Conservation (phyloP, 2,329 filamentous ascomycete species). For the Aspergillus novoparasiticus region DNA sequence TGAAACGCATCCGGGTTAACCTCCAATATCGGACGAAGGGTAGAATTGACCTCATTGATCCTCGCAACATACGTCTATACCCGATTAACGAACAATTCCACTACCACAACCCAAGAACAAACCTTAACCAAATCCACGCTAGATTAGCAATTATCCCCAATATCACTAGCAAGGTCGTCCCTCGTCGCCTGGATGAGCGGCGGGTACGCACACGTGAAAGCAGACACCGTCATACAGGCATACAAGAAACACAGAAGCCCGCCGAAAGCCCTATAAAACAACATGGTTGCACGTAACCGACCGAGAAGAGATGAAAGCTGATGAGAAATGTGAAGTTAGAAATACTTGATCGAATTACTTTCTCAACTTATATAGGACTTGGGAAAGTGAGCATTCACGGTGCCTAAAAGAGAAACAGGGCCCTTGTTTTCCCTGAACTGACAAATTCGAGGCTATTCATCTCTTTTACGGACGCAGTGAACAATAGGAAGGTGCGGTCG, state of each 20-base stretch:
- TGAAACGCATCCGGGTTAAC: constrained; percentile 57
- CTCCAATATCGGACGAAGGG: constrained; percentile 56
- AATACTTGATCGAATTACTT: neutral
- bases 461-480: neutral
- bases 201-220: constrained; percentile 28
- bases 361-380: neutral
- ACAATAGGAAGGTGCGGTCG: neutral
- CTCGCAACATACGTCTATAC: constrained; percentile 53
- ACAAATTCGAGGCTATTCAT: neutral
- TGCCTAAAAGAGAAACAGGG: neutral
- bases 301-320: neutral
- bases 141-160: constrained; percentile 55
- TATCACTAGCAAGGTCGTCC: constrained; percentile 54
- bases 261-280: neutral
- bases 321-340: too few relatives aligned
- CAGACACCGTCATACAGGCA: neutral
- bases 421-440: neutral
- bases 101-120: neutral
- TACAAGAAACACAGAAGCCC: constrained; percentile 4
- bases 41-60: constrained; percentile 56
- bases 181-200: constrained; percentile 54
- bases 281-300: neutral
- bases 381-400: neutral
- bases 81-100: neutral
- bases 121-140: constrained; percentile 59